Evolutionary conservation across 2,329 filamentous ascomycete species (phyloP).

Genomic region (Thielaviopsis populi): DNA sequence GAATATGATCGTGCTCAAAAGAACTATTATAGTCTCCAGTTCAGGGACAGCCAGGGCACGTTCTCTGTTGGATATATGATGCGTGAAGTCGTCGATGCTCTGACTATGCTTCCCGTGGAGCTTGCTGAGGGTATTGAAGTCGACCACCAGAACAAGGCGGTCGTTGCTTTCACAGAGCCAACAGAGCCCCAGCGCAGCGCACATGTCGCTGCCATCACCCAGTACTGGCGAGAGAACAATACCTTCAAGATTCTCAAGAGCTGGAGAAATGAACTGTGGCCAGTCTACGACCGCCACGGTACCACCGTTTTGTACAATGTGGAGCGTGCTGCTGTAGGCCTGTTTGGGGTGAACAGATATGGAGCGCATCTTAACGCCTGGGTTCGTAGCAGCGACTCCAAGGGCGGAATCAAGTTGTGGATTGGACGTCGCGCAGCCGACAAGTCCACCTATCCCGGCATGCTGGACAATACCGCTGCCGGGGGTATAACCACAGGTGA

Average conservation of each 20-base stretch:
- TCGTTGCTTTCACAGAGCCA: constrained; percentile 45
- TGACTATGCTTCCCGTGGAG: constrained; percentile 32
- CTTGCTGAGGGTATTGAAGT: constrained; percentile 46
- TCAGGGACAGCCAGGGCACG: constrained; percentile 46
- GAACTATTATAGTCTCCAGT: constrained; percentile 51
- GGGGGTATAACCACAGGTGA: constrained; percentile 66
- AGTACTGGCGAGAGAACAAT: constrained; percentile 52
- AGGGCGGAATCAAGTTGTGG: constrained; percentile 61
- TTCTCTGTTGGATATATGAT: constrained; percentile 48
- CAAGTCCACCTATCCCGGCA: constrained; percentile 81
- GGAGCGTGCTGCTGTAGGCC: constrained; percentile 57
- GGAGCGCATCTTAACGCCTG: constrained; percentile 73
- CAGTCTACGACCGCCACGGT: constrained; percentile 52
- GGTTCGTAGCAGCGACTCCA: constrained; percentile 27
- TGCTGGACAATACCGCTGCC: constrained; percentile 90
- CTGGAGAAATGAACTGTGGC: constrained; percentile 71
- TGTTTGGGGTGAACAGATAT: constrained; percentile 65
- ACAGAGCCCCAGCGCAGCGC: constrained; percentile 49
- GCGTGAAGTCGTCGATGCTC: constrained; percentile 34
- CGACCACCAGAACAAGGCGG: constrained; percentile 42
- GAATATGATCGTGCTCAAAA: constrained; percentile 41
- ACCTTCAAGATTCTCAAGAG: constrained; percentile 60
- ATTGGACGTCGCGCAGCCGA: constrained; percentile 57
- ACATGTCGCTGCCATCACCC: constrained; percentile 39
- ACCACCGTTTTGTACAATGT: constrained; percentile 51